Conservation (phyloP, 2,329 filamentous ascomycete genomes). For the Albifimbria verrucaria region DNA sequence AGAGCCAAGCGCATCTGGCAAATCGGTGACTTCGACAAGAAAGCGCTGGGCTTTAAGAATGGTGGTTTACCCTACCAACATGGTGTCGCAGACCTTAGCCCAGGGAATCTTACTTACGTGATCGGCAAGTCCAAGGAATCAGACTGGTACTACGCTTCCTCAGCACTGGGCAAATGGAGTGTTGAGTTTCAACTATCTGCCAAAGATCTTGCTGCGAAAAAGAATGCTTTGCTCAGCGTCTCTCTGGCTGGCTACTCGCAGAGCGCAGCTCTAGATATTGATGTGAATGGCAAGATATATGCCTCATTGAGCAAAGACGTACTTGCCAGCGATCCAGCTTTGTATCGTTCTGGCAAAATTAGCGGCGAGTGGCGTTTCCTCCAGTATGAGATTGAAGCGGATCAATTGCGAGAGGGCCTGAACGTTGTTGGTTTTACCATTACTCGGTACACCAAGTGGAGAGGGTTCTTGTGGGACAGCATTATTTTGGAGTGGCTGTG, state of each 20-base stretch:
- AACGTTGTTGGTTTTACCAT: constrained; percentile 9
- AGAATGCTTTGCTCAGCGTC: constrained; percentile 6
- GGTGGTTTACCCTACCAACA: constrained; percentile 10
- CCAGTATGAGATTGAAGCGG: constrained; percentile 8
- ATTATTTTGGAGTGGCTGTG: constrained; percentile 9
- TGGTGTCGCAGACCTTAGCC: constrained; percentile 9
- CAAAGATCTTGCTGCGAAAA: constrained; percentile 6
- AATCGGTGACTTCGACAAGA: constrained; percentile 11
- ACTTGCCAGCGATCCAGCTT: constrained; percentile 6
- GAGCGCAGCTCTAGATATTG: constrained; percentile 7
- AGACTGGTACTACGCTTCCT: constrained; percentile 12
- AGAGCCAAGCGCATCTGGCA: constrained; percentile 9
- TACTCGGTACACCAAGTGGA: constrained; percentile 10
- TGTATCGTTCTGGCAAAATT: constrained; percentile 8
- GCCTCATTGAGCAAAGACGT: constrained; percentile 8
- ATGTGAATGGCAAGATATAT: constrained; percentile 6
- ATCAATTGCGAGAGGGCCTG: constrained; percentile 3
- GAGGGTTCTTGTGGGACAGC: constrained; percentile 12
- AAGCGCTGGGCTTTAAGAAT: constrained; percentile 10
- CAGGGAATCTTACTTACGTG: constrained; percentile 9
- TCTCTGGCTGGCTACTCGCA: constrained; percentile 10
- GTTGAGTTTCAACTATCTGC: constrained; percentile 9
- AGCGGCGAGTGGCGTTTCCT: constrained; percentile 11
- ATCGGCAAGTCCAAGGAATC: constrained; percentile 8
- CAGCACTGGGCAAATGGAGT: constrained; percentile 8